These are phyloP conservation scores for Entonaema liquescens DNA, from an alignment of 495 filamentous ascomycete genomes.

Conservation along the genomic window DNA sequence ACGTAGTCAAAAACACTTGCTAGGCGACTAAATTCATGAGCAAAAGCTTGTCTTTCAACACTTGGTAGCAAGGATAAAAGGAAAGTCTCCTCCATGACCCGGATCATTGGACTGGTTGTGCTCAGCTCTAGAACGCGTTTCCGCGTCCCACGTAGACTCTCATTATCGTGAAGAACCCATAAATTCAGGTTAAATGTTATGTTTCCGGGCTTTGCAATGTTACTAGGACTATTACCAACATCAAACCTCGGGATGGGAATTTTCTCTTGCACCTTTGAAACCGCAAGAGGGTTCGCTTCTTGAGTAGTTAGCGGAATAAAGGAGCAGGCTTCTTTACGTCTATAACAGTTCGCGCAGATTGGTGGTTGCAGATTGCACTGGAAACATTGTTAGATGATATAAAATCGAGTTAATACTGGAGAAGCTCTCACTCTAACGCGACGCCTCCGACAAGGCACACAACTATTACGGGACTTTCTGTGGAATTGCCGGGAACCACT, in stretches of 20 bases:
- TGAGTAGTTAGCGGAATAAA: constrained; percentile 3
- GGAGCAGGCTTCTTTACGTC: constrained; percentile 40
- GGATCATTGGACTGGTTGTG: background rate
- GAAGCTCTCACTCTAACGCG: constrained; percentile 34
- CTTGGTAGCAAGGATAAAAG: constrained; percentile 16
- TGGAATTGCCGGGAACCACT: constrained; percentile 34
- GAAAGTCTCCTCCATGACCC: constrained; percentile 23
- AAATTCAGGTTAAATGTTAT: background rate
- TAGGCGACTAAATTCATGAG: constrained; percentile 13
- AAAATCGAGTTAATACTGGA: background rate
- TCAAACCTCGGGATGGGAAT: background rate
- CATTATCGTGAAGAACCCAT: background rate
- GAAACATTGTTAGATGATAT: background rate
- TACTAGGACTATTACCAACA: background rate
- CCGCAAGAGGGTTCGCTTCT: background rate
- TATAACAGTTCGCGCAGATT: constrained; percentile 34
- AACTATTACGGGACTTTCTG: constrained; percentile 42
- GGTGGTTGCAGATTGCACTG: constrained; percentile 41
- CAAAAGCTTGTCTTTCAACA: background rate
- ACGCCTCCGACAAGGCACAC: constrained; percentile 36
- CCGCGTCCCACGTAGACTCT: background rate
- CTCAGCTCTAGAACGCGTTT: background rate
- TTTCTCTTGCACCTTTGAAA: background rate
- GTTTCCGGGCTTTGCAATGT: background rate
- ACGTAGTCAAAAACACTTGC: constrained; percentile 25